Percentiles rank a stretch among this genome's conserved stretches.
Conservation (phyloP, 176 grass and related monocot species). For the Juncus inflexus region DNA sequence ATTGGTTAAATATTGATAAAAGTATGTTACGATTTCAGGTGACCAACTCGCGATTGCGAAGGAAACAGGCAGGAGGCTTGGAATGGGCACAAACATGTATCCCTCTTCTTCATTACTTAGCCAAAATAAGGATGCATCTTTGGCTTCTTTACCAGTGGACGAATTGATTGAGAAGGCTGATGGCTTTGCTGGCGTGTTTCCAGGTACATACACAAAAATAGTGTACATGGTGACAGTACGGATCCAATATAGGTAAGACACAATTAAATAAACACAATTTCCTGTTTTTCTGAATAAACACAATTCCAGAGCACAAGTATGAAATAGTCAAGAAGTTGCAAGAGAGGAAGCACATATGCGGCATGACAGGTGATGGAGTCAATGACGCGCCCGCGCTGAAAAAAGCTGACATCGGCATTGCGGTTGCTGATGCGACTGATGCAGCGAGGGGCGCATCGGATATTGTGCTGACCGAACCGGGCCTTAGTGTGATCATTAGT, state of each 20-base stretch:
- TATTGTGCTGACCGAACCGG: slow-evolving; percentile 91
- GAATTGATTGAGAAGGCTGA: slow-evolving; percentile 95
- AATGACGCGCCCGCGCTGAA: slow-evolving; percentile 93
- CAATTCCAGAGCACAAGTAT: slow-evolving; percentile 79
- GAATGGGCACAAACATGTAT: slow-evolving; percentile 99
- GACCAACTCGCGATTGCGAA: slow-evolving; percentile 96
- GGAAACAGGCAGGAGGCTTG: slow-evolving; percentile 91
- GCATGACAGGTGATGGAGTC: slow-evolving; percentile 95
- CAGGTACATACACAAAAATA: slow-evolving; percentile 29
- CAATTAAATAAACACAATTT: not conserved
- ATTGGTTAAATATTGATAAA: not conserved
- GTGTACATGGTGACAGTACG: too few relatives aligned
- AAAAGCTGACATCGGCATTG: slow-evolving; percentile 96
- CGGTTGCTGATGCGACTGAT: slow-evolving; percentile 90
- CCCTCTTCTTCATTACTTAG: slow-evolving; percentile 81
- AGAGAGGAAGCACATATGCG: slow-evolving; percentile 91
- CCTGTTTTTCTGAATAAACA: not conserved
- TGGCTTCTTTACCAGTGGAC: slow-evolving; percentile 53
- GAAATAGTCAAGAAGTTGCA: slow-evolving; percentile 94
- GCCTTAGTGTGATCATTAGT: slow-evolving; percentile 95
- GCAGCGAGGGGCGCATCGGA: slow-evolving; percentile 86
- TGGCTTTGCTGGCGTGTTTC: slow-evolving; percentile 93
- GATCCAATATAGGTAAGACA: too few relatives aligned
- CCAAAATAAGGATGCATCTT: slow-evolving; percentile 55
- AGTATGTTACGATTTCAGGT: slow-evolving; percentile 29